Conservation (phyloP, 2,329 filamentous ascomycete species). For the Tolypocladium ovalisporum region DNA sequence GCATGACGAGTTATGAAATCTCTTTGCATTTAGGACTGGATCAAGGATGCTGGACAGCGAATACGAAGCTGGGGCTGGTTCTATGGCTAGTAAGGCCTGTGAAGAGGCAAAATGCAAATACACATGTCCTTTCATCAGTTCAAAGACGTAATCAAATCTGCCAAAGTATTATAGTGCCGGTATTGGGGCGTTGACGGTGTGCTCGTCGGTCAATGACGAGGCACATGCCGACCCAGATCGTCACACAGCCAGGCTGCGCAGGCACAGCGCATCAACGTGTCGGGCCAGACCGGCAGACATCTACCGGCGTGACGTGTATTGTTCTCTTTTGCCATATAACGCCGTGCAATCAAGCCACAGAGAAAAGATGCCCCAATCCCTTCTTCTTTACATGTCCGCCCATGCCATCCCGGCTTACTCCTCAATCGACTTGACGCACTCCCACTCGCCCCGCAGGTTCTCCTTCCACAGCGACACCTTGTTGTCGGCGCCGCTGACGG, state of each 20-base stretch:
- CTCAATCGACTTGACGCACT: constrained; percentile 92
- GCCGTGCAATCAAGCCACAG: constrained; percentile 15
- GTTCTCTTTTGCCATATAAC: constrained; percentile 20
- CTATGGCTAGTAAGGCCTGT: background rate
- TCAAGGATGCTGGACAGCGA: background rate
- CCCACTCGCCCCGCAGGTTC: constrained; percentile 92
- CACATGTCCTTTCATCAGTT: background rate
- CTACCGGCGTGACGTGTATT: background rate
- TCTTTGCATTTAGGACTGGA: background rate
- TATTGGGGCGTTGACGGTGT: background rate
- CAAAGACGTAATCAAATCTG: background rate
- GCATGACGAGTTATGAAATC: background rate
- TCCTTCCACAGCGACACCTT: constrained; percentile 98
- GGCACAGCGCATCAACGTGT: background rate
- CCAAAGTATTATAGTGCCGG: background rate
- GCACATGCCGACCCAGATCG: background rate
- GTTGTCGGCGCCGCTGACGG: constrained; percentile 89
- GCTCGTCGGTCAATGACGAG: background rate
- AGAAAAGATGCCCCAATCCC: background rate
- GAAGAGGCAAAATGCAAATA: background rate
- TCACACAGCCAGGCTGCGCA: background rate
- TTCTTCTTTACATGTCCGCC: background rate
- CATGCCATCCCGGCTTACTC: constrained; percentile 42
- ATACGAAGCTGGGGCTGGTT: background rate
- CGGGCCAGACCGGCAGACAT: background rate